Conservation (phyloP, 1,139 yeast species). For the Arxiozyma bovina region DNA sequence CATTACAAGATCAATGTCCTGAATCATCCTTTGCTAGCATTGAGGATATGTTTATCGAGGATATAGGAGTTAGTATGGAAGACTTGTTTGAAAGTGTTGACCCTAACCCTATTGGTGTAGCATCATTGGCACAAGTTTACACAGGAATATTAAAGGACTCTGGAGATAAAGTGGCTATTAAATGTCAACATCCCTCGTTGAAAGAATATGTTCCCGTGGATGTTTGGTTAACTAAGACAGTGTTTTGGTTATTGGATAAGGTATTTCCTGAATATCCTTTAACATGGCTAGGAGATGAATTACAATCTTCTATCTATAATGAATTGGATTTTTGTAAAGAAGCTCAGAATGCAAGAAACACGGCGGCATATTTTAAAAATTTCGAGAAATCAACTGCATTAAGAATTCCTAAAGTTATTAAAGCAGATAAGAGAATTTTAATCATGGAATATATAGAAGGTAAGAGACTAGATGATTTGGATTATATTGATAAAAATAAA, state of each 20-base stretch:
- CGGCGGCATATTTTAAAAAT: constrained; percentile 56
- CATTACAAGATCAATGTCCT: constrained; percentile 88
- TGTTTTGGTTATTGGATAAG: constrained; percentile 63
- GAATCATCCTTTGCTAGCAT: constrained; percentile 65
- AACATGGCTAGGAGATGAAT: constrained; percentile 88
- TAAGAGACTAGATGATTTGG: constrained; percentile 67
- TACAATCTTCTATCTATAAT: constrained; percentile 74
- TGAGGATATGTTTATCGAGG: constrained; percentile 52
- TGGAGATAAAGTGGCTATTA: constrained; percentile 81
- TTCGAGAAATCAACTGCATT: constrained; percentile 60
- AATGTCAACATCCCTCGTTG: constrained; percentile 86
- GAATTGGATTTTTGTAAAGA: constrained; percentile 85
- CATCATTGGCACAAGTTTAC: constrained; percentile 94
- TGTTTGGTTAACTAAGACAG: constrained; percentile 64
- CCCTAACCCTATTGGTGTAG: constrained; percentile 80
- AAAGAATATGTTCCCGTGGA: constrained; percentile 87
- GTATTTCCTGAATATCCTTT: constrained; percentile 91
- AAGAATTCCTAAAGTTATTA: constrained; percentile 62
- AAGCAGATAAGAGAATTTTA: constrained; percentile 61
- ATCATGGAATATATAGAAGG: constrained; percentile 88
- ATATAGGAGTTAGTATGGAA: constrained; percentile 53
- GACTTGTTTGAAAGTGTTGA: constrained; percentile 64
- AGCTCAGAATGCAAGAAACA: constrained; percentile 66
- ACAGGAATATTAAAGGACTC: constrained; percentile 51
- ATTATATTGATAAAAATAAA: constrained; percentile 50